A percentile compares a stretch with the other conserved stretches of the same genome.
phyloP scores from a whole-genome alignment of 2,329 filamentous ascomycete species.

The Fusarium burgessii region DNA sequence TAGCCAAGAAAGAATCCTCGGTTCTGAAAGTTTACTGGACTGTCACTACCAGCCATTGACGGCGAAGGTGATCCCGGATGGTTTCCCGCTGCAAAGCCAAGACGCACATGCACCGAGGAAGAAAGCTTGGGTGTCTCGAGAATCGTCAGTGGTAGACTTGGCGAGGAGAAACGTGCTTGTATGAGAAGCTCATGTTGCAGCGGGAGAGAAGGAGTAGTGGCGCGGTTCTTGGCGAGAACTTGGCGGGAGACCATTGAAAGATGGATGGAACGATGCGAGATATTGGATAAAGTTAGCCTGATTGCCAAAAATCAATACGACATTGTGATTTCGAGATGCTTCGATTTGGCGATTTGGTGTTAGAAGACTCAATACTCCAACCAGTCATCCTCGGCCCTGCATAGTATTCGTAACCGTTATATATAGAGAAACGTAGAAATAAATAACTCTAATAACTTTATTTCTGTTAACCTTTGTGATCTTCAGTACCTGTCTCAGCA shows the following conservation, averaged over 20 bases:
- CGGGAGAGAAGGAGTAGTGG: constrained; percentile 13
- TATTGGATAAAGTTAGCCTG: not conserved
- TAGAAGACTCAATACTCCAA: too few relatives aligned
- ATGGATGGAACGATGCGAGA: not conserved
- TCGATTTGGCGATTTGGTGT: not conserved
- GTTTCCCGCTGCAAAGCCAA: not conserved
- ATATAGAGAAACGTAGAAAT: too few relatives aligned
- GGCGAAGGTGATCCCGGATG: not conserved
- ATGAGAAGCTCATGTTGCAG: constrained; percentile 4
- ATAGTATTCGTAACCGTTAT: not conserved
- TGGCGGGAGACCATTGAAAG: not conserved
- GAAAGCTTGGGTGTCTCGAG: not conserved
- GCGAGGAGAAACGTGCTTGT: constrained; percentile 10
- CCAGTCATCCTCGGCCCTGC: not conserved
- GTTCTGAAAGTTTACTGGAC: not conserved
- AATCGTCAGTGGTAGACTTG: constrained; percentile 10
- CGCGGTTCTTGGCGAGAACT: constrained; percentile 28
- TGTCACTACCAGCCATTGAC: not conserved
- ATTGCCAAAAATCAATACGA: rapidly evolving
- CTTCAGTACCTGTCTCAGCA: not conserved
- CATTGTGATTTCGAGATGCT: not conserved
- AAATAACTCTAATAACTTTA: not conserved
- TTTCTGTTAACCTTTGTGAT: not conserved
- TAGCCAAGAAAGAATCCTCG: rapidly evolving
- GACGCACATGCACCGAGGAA: not conserved